A percentile compares a stretch with the other conserved stretches of the same genome.
Conservation (phyloP, 441 rosid species). For the Brassica balearica region DNA sequence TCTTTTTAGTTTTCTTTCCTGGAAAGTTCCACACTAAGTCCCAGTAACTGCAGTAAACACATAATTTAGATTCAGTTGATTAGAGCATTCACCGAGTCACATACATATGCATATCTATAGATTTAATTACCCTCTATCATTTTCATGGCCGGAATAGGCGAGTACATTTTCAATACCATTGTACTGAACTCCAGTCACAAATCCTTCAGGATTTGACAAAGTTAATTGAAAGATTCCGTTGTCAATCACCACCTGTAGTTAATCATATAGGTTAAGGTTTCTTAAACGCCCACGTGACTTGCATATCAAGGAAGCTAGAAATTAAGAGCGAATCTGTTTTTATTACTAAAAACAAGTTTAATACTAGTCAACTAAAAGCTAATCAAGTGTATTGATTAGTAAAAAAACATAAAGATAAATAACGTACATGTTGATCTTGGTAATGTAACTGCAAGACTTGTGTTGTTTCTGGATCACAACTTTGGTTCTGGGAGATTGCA, state of each 20-base stretch:
- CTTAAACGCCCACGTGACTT: constrained; percentile 17
- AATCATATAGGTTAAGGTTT: neutral
- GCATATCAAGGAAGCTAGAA: constrained; percentile 22
- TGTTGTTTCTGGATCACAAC: constrained; percentile 31
- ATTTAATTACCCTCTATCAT: constrained; percentile 58
- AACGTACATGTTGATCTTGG: constrained; percentile 40
- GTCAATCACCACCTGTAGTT: constrained; percentile 64
- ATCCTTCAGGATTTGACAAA: constrained; percentile 62
- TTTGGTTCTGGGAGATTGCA: constrained; percentile 34
- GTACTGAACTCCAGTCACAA: constrained; percentile 63
- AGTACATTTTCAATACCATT: constrained; percentile 80
- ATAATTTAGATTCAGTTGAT: neutral
- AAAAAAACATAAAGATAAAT: neutral
- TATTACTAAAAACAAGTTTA: neutral
- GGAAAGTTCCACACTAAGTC: constrained; percentile 48
- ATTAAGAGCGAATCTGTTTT: too few species aligned
- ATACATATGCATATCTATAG: neutral
- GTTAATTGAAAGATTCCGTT: constrained; percentile 66
- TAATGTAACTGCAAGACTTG: constrained; percentile 38
- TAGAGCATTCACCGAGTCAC: neutral
- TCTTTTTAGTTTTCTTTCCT: constrained; percentile 39
- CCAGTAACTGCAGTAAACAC: constrained; percentile 38
- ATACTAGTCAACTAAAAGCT: neutral
- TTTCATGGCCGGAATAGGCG: constrained; percentile 56
- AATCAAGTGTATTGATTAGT: neutral